Percentiles rank a stretch among this genome's conserved stretches.
Evolutionary conservation across 805 yeast species (phyloP).

Genomic region (Myxozyma sirexii): DNA sequence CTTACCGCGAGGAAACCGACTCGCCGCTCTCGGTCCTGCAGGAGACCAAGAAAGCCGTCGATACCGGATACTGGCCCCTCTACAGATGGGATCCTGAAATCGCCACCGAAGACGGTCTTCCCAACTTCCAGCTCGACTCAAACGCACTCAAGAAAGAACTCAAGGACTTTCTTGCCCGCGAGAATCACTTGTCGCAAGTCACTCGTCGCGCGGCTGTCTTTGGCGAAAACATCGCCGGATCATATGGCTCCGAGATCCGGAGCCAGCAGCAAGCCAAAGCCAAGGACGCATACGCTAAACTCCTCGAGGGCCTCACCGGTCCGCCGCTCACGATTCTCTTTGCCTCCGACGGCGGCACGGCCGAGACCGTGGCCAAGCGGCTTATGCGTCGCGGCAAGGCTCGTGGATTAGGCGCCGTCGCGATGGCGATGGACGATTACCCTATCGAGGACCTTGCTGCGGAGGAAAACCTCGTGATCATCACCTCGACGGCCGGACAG

Average conservation of each 20-base stretch:
- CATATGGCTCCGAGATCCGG: conserved; percentile 63
- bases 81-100: conserved; percentile 75
- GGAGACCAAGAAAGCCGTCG: conserved; percentile 88
- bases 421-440: conserved; percentile 69
- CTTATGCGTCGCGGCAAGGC: conserved; percentile 76
- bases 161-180: conserved; percentile 81
- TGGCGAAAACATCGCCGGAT: conserved; percentile 68
- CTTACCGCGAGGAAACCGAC: conserved; percentile 60
- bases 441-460: conserved; percentile 71
- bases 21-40: conserved; percentile 73
- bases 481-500: conserved; percentile 80
- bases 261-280: conserved; percentile 66
- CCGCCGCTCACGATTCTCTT: conserved; percentile 85
- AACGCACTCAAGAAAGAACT: conserved; percentile 75
- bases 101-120: conserved; percentile 49
- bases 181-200: conserved; percentile 80
- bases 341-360: conserved; percentile 93
- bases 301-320: conserved; percentile 85
- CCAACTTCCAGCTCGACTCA: conserved; percentile 81
- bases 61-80: conserved; percentile 94
- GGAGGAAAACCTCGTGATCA: conserved; percentile 68
- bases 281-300: conserved; percentile 71
- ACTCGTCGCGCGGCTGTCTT: conserved; percentile 71
- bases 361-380: conserved; percentile 77
- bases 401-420: conserved; percentile 71